Evolutionary conservation across 805 yeast species (phyloP), one percentile per base, ranked within the genome.

Genomic region (Komagataella pseudopastoris): DNA sequence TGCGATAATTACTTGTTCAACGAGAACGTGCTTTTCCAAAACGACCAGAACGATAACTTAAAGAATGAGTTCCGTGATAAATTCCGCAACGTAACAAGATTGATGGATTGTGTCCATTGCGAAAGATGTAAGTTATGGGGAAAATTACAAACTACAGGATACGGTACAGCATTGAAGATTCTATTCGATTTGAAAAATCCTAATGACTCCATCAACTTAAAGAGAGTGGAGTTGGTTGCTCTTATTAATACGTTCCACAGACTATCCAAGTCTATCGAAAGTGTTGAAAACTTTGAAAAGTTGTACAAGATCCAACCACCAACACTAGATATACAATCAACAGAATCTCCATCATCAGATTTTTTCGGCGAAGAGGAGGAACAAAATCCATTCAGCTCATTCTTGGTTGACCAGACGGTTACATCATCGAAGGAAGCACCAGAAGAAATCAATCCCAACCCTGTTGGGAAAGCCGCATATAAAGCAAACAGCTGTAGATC

Each of bases 101-200:
- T 93, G 47, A 93, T 93, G 97, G 96, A 91, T 65, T 93, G 99
- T 70, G 98, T 93, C 45, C 97, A 96, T 44, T 93, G 99, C 71
- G 99, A 93, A 64, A 76, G 97, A 63, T 93, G 99, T 66, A 78
- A 97, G 60, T 72, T 93, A 67, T 93, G 99, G 99, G 99, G 99
- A 7, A 93, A 93, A 66, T 78, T 93, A 30, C 99, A 93, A 70
- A 88, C 96, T 1, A 88, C 93, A 14, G 99, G 99, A 18, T 93
- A 93, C 65, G 99, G 97, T 17, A 93, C 99, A 6, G 95, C 96
- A 1, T 76, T 93, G 61, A 93, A 93, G 65, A 77, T 91, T 22
- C 71, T 93, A 53, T 88, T 93, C 64, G 98, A 91, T 64, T 67
- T 83, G 51, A 77, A 81, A 46, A 75, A 71, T 51, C 74, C 74